Conservation (phyloP, 805 yeast species). For the Ogataea zsoltii region DNA sequence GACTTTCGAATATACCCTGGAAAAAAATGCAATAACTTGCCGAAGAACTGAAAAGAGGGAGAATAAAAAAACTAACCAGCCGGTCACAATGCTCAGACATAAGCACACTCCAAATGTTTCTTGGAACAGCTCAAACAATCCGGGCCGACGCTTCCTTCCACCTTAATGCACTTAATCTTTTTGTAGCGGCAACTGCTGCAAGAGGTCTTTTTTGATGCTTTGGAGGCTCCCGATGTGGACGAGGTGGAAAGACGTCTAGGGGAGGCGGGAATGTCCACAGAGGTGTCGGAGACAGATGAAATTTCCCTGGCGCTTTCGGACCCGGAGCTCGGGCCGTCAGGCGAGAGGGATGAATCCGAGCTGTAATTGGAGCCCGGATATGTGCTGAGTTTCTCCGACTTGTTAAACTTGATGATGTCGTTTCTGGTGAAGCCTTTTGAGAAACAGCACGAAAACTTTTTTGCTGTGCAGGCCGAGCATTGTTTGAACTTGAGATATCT, state of each 20-base stretch:
- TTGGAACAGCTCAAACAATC: conserved; percentile 33
- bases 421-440: conserved; percentile 68
- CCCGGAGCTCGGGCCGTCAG: neutral
- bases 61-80: too few relatives aligned
- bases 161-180: conserved; percentile 37
- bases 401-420: conserved; percentile 47
- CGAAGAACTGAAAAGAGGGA: neutral
- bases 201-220: conserved; percentile 34
- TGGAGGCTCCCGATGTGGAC: neutral
- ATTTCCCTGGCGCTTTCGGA: conserved; percentile 2
- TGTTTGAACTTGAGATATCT: conserved; percentile 47
- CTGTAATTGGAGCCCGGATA: conserved; percentile 1
- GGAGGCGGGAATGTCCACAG: neutral
- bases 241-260: neutral
- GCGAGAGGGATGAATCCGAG: neutral
- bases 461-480: conserved; percentile 55
- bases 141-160: conserved; percentile 20
- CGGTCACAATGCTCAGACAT: conserved; percentile 4
- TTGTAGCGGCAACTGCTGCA: conserved; percentile 36
- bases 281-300: neutral
- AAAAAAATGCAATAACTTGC: neutral
- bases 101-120: conserved; percentile 31
- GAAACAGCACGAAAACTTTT: conserved; percentile 50
- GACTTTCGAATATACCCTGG: neutral
- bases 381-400: conserved; percentile 27